phyloP scores from a whole-genome alignment of 2,329 filamentous ascomycete species.

The Penicillium capsulatum region DNA sequence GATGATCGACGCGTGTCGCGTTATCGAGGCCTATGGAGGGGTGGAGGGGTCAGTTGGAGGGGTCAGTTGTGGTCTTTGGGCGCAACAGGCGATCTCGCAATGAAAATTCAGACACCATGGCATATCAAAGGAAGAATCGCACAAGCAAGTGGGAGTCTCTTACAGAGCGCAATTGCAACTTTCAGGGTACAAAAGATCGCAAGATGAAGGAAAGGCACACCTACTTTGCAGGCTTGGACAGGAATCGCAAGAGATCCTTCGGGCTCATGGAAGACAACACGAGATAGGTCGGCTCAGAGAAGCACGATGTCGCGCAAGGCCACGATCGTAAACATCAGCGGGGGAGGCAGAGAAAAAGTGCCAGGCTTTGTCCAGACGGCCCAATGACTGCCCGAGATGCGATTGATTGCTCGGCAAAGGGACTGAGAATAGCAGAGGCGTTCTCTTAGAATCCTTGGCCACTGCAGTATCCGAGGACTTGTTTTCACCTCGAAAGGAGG shows the following conservation, averaged over 20 bases:
- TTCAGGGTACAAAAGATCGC: conserved; percentile 1
- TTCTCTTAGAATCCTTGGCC: conserved; percentile 6
- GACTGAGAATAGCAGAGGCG: conserved; percentile 1
- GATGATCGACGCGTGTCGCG: conserved; percentile 35
- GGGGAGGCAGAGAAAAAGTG: conserved; percentile 9
- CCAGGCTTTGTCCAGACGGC: conserved; percentile 15
- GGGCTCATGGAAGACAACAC: conserved; percentile 73
- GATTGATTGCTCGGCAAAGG: conserved; percentile 15
- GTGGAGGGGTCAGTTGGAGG: neutral
- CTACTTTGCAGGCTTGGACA: conserved; percentile 92
- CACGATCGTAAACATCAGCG: conserved; percentile 35
- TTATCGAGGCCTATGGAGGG: conserved; percentile 59
- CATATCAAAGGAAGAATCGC: too few species aligned
- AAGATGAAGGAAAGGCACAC: conserved; percentile 37
- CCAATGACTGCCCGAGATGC: conserved; percentile 20
- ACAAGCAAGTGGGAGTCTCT: too few species aligned
- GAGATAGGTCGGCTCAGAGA: conserved; percentile 32
- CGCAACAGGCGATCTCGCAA: too few species aligned
- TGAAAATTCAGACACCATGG: too few species aligned
- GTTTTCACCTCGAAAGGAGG: conserved; percentile 15
- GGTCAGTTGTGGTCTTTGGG: too few species aligned
- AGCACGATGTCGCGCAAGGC: conserved; percentile 33
- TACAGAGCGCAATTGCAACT: neutral
- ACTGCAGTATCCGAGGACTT: conserved; percentile 3
- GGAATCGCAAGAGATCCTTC: conserved; percentile 84